A percentile compares a stretch with the other conserved stretches of the same genome.
phyloP scores from a whole-genome alignment of 75 land plant genomes.

The Chamaecyparis obtusa region DNA sequence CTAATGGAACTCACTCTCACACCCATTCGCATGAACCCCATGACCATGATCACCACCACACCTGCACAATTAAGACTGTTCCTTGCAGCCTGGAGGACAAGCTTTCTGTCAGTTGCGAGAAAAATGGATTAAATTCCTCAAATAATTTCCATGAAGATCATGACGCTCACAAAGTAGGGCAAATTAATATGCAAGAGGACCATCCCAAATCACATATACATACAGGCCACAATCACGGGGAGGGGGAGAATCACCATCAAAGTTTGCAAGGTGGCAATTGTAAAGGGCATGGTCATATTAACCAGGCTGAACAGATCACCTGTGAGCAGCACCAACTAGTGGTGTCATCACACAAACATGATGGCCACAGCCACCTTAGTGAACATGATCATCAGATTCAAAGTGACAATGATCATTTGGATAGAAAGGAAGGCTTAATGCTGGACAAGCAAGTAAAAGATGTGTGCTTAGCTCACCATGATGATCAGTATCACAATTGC shows the following conservation, averaged over 20 bases:
- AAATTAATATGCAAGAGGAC: background rate
- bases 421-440: background rate
- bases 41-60: constrained; percentile 29
- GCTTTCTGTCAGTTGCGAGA: background rate
- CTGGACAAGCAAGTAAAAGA: background rate
- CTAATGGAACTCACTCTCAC: constrained; percentile 29
- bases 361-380: constrained; percentile 8
- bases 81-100: constrained; percentile 7
- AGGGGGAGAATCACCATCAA: constrained; percentile 15
- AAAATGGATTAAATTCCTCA: background rate
- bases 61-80: constrained; percentile 9
- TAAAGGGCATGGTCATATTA: background rate
- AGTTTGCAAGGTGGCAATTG: background rate
- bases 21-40: constrained; percentile 21
- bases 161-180: constrained; percentile 6
- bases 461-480: background rate
- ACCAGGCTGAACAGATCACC: background rate
- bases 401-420: background rate
- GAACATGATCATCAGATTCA: constrained; percentile 8
- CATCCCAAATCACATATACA: constrained; percentile 10
- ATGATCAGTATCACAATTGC: constrained; percentile 13
- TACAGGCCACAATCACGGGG: constrained; percentile 14
- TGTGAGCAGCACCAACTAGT: background rate
- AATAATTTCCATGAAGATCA: constrained; percentile 16
- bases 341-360: constrained; percentile 8